phyloP scores from a whole-genome alignment of 768 basidiomycete genomes.

The Tulasnella sp. region DNA sequence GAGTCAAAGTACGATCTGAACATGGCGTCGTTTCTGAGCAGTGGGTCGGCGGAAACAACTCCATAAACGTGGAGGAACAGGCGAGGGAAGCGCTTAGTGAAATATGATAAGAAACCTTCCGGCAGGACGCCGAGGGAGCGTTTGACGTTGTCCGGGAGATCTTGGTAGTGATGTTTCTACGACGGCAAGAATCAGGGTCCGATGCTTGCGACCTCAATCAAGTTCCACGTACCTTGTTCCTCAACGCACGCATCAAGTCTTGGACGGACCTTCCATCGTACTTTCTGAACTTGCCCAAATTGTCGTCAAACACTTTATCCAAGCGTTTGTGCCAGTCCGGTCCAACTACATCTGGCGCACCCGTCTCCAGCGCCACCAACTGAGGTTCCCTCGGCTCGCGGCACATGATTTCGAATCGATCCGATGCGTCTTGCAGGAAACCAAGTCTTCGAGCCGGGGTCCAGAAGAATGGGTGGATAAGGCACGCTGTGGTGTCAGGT shows the following conservation, averaged over 20 bases:
- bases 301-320: slow-evolving; percentile 88
- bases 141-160: slow-evolving; percentile 87
- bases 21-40: slow-evolving; percentile 75
- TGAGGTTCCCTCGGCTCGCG: slow-evolving; percentile 80
- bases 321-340: slow-evolving; percentile 84
- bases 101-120: slow-evolving; percentile 86
- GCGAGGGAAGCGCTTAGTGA: slow-evolving; percentile 83
- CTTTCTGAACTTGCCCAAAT: slow-evolving; percentile 94
- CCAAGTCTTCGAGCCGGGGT: slow-evolving; percentile 74
- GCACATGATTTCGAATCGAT: slow-evolving; percentile 97
- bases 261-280: slow-evolving; percentile 90
- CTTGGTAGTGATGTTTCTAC: slow-evolving; percentile 97
- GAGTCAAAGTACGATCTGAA: slow-evolving; percentile 82
- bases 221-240: slow-evolving; percentile 75
- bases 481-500: slow-evolving; percentile 81
- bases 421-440: slow-evolving; percentile 97
- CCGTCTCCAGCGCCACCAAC: slow-evolving; percentile 69
- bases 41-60: slow-evolving; percentile 67
- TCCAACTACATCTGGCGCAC: slow-evolving; percentile 69
- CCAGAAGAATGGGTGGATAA: slow-evolving; percentile 98
- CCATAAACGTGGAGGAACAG: slow-evolving; percentile 89
- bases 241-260: slow-evolving; percentile 83
- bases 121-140: slow-evolving; percentile 87
- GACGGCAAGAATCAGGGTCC: neutral
- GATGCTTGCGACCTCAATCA: neutral